Percentiles rank a stretch among this genome's conserved stretches.
Conservation (phyloP, 202 grass and related monocot species). For the Schoenoplectus triqueter region DNA sequence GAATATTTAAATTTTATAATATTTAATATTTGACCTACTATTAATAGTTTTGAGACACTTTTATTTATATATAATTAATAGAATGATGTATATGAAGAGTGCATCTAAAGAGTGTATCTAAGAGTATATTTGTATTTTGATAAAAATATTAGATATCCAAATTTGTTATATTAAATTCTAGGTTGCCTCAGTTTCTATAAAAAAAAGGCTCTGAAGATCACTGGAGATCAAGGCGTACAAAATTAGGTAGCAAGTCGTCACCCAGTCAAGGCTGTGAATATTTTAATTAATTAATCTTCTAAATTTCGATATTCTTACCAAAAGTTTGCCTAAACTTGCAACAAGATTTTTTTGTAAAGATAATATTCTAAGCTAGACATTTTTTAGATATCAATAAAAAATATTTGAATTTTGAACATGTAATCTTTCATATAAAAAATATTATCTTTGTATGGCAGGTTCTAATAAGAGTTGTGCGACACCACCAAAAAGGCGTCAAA, state of each 20-base stretch:
- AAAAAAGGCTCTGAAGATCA: background rate
- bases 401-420: background rate
- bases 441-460: background rate
- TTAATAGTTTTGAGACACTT: too few species aligned
- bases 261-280: background rate
- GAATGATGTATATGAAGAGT: too few species aligned
- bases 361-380: too few species aligned
- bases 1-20: too few species aligned
- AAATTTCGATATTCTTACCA: background rate
- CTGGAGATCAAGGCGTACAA: background rate
- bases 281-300: background rate
- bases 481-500: slow-evolving; percentile 25
- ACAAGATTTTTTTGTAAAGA: background rate
- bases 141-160: too few species aligned
- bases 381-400: background rate
- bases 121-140: too few species aligned
- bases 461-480: background rate
- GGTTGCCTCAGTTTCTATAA: too few species aligned
- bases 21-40: too few species aligned
- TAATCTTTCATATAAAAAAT: background rate
- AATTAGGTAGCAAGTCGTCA: slow-evolving; percentile 23
- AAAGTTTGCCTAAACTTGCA: background rate
- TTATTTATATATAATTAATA: too few species aligned
- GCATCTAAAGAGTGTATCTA: too few species aligned
- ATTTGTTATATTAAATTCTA: too few species aligned